Evolutionary conservation across 176 grass and related monocot genomes (phyloP).

Genomic region (Dactylis glomerata): DNA sequence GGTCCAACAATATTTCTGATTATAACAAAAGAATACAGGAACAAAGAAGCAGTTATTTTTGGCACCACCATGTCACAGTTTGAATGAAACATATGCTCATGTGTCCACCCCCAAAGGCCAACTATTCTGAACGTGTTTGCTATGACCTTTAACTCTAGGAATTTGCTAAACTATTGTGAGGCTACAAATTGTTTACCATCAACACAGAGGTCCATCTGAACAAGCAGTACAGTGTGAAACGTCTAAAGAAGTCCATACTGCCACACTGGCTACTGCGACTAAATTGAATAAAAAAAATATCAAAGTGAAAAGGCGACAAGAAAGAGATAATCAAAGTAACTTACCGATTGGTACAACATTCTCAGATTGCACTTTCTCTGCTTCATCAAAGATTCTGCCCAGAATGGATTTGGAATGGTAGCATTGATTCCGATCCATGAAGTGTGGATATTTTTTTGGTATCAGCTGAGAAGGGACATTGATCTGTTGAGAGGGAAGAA

Average conservation of each 20-base stretch:
- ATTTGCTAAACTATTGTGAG: neutral
- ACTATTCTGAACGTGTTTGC: neutral
- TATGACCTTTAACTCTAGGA: neutral
- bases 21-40: neutral
- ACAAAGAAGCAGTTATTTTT: neutral
- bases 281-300: neutral
- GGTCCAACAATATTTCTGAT: constrained; percentile 47
- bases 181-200: neutral
- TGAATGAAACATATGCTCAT: neutral
- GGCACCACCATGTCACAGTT: neutral
- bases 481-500: constrained; percentile 38
- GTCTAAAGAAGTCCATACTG: neutral
- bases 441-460: constrained; percentile 59
- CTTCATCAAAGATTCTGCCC: constrained; percentile 58
- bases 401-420: constrained; percentile 60
- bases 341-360: constrained; percentile 36
- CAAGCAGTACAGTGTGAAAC: neutral
- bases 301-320: neutral
- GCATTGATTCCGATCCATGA: constrained; percentile 35
- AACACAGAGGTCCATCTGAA: neutral
- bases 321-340: constrained; percentile 18
- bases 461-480: constrained; percentile 33
- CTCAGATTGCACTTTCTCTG: constrained; percentile 33
- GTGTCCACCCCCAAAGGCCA: neutral
- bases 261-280: neutral